These are phyloP conservation scores for Epichloe aotearoae DNA, from an alignment of 2,329 filamentous ascomycete genomes.

Conservation along the genomic window DNA sequence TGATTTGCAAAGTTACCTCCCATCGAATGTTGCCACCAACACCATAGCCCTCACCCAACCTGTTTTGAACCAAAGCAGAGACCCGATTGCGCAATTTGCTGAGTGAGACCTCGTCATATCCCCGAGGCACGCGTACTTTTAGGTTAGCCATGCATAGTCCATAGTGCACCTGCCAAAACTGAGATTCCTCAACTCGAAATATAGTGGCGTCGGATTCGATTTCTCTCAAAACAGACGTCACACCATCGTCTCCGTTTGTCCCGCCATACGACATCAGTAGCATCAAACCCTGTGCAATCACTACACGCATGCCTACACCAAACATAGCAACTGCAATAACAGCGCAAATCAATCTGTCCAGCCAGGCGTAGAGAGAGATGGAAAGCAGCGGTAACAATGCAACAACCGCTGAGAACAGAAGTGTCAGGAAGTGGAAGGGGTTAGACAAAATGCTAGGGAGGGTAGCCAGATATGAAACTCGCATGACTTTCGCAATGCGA, in stretches of 20 bases:
- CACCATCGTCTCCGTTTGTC: slow-evolving; percentile 28
- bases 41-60: slow-evolving; percentile 79
- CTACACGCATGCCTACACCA: slow-evolving; percentile 67
- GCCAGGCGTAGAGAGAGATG: slow-evolving; percentile 65
- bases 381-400: slow-evolving; percentile 75
- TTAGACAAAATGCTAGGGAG: slow-evolving; percentile 84
- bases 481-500: slow-evolving; percentile 83
- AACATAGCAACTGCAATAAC: slow-evolving; percentile 84
- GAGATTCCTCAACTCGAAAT: slow-evolving; percentile 64
- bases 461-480: slow-evolving; percentile 67
- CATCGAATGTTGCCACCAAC: slow-evolving; percentile 66
- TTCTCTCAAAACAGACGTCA: slow-evolving; percentile 67
- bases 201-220: slow-evolving; percentile 72
- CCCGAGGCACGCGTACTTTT: slow-evolving; percentile 56
- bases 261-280: slow-evolving; percentile 76
- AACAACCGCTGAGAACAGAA: slow-evolving; percentile 72
- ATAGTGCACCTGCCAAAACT: slow-evolving; percentile 98
- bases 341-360: slow-evolving; percentile 71
- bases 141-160: slow-evolving; percentile 92
- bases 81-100: slow-evolving; percentile 64
- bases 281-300: slow-evolving; percentile 81
- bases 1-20: slow-evolving; percentile 85
- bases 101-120: slow-evolving; percentile 56
- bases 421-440: slow-evolving; percentile 85
- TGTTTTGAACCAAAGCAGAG: slow-evolving; percentile 66